Base-by-base conservation (phyloP, 495 filamentous ascomycete genomes). In the Cercophora newfieldiana region DNA sequence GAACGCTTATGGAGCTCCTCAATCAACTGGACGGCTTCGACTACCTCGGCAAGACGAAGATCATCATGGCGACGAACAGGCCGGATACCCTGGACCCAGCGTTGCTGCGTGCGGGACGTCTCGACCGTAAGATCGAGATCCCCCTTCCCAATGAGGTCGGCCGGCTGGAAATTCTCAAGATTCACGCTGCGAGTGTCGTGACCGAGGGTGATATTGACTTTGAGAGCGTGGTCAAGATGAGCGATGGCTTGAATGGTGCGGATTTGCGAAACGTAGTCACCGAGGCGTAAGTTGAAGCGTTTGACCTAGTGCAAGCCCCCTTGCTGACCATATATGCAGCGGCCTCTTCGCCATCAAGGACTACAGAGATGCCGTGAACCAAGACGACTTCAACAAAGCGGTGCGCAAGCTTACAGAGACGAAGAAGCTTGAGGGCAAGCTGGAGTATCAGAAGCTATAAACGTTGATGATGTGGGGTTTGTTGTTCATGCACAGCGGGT, bases 221-320 rank as follows among this genome's bases (percentile, higher is more conserved):
- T 75, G 96, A 99, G 85, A 97, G 93, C 72, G 91, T 99, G 30
- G 96, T 99, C 74, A 99, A 99, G 86, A 99, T 99, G 96, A 96
- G 91, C 71, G 96, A 99, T 72, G 92, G 93, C 47, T 85, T 98
- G 47, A 99, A 99, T 79, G 96, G 96, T 71, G 96, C 96, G 24
- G 96, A 99, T 87, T 80, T 99, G 75, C 85, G 96, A 70, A 99
- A 99, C 75, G 93, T 99, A 67, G 93, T 99, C 54, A 99, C 96
- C 1, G 96, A 99, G 84, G 96, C 96, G 93, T 97, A 87, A 78
- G 91, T 88, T 48, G 30, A 61, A 19, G 24, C 57, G 24, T 33
- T 55, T 26, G 53, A 63, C 64, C 48, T 7, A 44, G 3, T n/a
- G n/a, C n/a, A 19, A 16, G 14, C 19, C 55, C 44, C 69, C 73